phyloP scores from a whole-genome alignment of 106 monocot species.

The Posidonia australis region DNA sequence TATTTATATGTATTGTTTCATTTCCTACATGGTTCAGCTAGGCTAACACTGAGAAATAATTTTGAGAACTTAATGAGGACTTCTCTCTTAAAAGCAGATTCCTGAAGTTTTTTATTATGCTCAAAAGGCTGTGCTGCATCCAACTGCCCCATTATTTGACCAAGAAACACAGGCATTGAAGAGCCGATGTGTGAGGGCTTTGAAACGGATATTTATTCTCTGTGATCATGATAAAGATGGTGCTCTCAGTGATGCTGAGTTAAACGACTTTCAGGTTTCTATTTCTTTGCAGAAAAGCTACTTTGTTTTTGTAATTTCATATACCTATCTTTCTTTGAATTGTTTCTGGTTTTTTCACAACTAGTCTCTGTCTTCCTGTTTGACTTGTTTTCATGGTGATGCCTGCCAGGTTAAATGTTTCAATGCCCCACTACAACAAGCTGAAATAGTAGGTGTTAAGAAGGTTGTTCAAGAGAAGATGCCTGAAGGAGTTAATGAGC shows the following conservation, averaged over 20 bases:
- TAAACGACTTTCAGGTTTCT: conserved; percentile 89
- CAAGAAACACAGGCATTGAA: conserved; percentile 88
- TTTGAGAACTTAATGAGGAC: background rate
- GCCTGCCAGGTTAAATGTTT: conserved; percentile 77
- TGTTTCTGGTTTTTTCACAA: background rate
- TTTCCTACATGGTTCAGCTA: too few species aligned
- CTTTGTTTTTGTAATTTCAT: background rate
- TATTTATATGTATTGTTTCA: too few species aligned
- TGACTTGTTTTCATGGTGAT: background rate
- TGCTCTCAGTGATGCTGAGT: conserved; percentile 72
- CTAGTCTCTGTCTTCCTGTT: background rate
- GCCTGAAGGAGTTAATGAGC: conserved; percentile 91
- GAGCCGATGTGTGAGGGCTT: conserved; percentile 72
- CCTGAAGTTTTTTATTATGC: conserved; percentile 94
- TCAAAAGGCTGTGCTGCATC: conserved; percentile 92
- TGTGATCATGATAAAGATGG: conserved; percentile 92
- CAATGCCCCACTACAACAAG: conserved; percentile 83
- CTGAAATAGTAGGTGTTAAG: conserved; percentile 83
- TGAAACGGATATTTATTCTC: conserved; percentile 88
- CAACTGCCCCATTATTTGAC: conserved; percentile 87
- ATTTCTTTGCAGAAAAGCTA: background rate
- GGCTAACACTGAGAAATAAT: too few species aligned
- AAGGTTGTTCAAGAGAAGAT: conserved; percentile 96
- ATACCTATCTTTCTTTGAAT: conserved; percentile 4
- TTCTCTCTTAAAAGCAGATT: conserved; percentile 29